These are phyloP conservation scores for Boeremia lycopersici DNA, from an alignment of 2,329 filamentous ascomycete species.

Conservation along the genomic window DNA sequence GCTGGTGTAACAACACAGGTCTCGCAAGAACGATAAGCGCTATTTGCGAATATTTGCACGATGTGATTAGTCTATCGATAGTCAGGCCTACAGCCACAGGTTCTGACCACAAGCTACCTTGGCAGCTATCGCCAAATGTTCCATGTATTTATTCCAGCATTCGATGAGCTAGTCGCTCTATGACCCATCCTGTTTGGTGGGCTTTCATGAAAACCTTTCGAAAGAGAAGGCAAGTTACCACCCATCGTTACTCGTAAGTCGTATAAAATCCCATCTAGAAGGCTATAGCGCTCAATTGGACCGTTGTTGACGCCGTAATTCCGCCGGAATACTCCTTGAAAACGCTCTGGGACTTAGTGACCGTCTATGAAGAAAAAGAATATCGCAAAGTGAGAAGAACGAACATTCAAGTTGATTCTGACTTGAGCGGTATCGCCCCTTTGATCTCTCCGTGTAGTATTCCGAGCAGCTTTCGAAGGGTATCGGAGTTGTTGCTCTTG, in stretches of 20 bases:
- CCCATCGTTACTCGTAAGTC: not conserved
- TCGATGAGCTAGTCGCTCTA: too few species aligned
- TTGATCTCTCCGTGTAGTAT: conserved; percentile 49
- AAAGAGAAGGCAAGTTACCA: not conserved
- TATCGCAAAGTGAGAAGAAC: conserved; percentile 1
- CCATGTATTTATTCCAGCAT: too few species aligned
- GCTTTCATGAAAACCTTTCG: too few species aligned
- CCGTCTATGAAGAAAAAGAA: conserved; percentile 8
- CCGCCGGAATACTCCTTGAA: not conserved
- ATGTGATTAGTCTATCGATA: too few species aligned
- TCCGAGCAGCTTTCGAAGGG: conserved; percentile 45
- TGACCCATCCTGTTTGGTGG: too few species aligned
- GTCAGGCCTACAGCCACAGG: too few species aligned
- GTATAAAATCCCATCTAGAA: not conserved
- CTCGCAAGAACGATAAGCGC: too few species aligned
- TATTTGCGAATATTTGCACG: too few species aligned
- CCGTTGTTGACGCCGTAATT: not conserved
- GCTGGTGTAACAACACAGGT: too few species aligned
- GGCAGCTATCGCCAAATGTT: too few species aligned
- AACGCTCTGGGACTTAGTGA: not conserved
- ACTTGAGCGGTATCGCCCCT: conserved; percentile 29
- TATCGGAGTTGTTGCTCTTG: conserved; percentile 42
- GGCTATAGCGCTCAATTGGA: not conserved
- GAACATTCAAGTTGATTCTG: conserved; percentile 18
- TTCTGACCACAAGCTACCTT: too few species aligned